Evolutionary conservation across 108 stramenopile species (phyloP), one percentile per base, ranked within the genome.

Genomic region (Skeletonema tropicum): DNA sequence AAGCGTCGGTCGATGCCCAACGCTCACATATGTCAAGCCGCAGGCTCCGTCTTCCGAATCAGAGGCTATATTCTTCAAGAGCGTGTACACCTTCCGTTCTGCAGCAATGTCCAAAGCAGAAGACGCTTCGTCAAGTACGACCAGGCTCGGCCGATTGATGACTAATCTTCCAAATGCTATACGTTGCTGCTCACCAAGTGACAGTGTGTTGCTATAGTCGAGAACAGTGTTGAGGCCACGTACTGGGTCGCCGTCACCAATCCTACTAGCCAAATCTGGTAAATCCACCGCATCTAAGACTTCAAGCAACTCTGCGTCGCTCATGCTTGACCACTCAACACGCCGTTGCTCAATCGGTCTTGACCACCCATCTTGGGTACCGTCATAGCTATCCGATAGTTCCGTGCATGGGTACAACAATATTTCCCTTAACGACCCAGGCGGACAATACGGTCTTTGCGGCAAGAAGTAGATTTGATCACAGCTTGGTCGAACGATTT

Each of bases 1-100:
- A 49, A 96, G 64, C 30, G 85, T 90, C n/a, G 94, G 94, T n/a
- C 95, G 75, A 75, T 95, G 95, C 7, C 95, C 95, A 6, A 96
- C 95, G 58, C 86, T 87, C 0, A 96, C 77, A 57, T 71, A 88
- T n/a, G 91, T 90, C 32, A 84, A 38, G 30, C 78, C 61, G 15
- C 31, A 29, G 13, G 33, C 41, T 17, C 23, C 52, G 8, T 55
- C 52, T 23, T 21, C 25, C 17, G 32, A 29, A 6, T 19, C 71
- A 17, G n/a, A 10, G 14, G 77, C 64, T 23, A 55, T 55, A 25
- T 81, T 31, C 5, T 83, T 69, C 49, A 96, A 60, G 13, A 90
- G 66, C 12, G 49, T 68, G 71, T 92, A 94, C 90, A 96, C 89
- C 29, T 45, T 77, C 5, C 41, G 73, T 60, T 95, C 94, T 33